Evolutionary conservation across 805 yeast species (phyloP).

Genomic region (Yamadazyma nakazawae): DNA sequence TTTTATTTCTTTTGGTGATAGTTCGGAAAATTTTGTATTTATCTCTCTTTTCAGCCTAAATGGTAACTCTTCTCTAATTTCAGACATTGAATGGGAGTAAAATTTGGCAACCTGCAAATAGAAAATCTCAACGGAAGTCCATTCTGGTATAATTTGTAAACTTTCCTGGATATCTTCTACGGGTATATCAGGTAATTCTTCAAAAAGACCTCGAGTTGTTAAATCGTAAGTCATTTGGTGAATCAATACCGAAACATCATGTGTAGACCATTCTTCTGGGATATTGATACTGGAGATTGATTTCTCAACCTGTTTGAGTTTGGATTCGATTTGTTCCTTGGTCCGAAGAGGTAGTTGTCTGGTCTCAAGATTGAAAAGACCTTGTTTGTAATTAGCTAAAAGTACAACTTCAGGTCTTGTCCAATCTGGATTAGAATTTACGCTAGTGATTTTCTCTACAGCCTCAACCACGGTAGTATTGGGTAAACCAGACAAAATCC

Average conservation of each 20-base stretch:
- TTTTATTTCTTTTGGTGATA: not conserved
- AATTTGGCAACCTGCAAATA: slow-evolving; percentile 10
- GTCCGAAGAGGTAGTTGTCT: slow-evolving; percentile 1
- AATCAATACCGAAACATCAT: slow-evolving; percentile 11
- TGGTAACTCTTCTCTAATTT: slow-evolving; percentile 10
- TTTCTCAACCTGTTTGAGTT: not conserved
- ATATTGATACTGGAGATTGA: not conserved
- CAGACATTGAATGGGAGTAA: not conserved
- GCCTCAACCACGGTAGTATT: slow-evolving; percentile 2
- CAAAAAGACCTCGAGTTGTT: slow-evolving; percentile 12
- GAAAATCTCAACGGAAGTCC: slow-evolving; percentile 3
- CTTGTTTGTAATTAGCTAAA: slow-evolving; percentile 2
- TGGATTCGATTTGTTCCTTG: not conserved
- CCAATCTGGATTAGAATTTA: not conserved
- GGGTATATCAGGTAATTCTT: slow-evolving; percentile 13
- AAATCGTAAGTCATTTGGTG: slow-evolving; percentile 11
- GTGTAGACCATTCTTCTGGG: slow-evolving; percentile 5
- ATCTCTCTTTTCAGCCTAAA: slow-evolving; percentile 10
- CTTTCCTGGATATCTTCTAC: slow-evolving; percentile 11
- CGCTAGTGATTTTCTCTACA: not conserved
- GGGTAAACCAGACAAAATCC: slow-evolving; percentile 2
- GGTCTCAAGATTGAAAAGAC: not conserved
- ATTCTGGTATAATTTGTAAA: not conserved
- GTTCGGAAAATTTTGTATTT: not conserved
- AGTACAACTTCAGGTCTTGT: slow-evolving; percentile 10